A percentile compares a stretch with the other conserved stretches of the same genome.
Conservation (phyloP, 768 basidiomycete species). For the Lyophyllum semitale region DNA sequence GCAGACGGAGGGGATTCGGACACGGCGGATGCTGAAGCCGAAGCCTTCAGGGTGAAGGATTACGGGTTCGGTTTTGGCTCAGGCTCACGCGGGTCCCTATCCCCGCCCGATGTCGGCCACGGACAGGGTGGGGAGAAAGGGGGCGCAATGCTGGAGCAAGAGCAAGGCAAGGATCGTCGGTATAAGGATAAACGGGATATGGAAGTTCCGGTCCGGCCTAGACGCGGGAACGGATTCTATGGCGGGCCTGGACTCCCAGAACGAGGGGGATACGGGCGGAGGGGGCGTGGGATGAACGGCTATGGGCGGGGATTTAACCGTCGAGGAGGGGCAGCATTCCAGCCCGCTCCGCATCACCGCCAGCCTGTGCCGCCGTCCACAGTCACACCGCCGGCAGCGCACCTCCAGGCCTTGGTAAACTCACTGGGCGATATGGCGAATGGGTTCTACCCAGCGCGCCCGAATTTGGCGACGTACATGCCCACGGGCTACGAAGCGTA, state of each 20-base stretch:
- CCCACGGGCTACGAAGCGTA: slow-evolving; percentile 31
- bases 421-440: slow-evolving; percentile 7
- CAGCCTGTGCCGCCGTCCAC: slow-evolving; percentile 29
- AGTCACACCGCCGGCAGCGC: slow-evolving; percentile 29
- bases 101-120: slow-evolving; percentile 14
- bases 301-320: slow-evolving; percentile 38
- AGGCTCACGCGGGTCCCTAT: slow-evolving; percentile 12
- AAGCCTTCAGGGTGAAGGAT: slow-evolving; percentile 57
- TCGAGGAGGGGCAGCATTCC: slow-evolving; percentile 35
- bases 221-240: slow-evolving; percentile 5
- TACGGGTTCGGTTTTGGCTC: slow-evolving; percentile 68
- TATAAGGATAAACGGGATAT: slow-evolving; percentile 17
- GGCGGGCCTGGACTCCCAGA: slow-evolving; percentile 5
- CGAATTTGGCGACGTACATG: slow-evolving; percentile 26
- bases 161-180: slow-evolving; percentile 13
- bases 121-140: slow-evolving; percentile 9
- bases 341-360: slow-evolving; percentile 27
- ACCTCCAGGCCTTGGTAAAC: slow-evolving; percentile 30
- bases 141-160: slow-evolving; percentile 14
- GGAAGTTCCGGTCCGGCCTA: slow-evolving; percentile 4
- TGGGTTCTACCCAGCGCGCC: slow-evolving; percentile 27
- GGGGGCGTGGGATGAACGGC: slow-evolving; percentile 35
- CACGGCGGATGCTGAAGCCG: slow-evolving; percentile 37
- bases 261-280: slow-evolving; percentile 10
- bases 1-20: slow-evolving; percentile 24